Evolutionary conservation across 2,329 filamentous ascomycete species (phyloP).

Genomic region (Talaromyces sp.): DNA sequence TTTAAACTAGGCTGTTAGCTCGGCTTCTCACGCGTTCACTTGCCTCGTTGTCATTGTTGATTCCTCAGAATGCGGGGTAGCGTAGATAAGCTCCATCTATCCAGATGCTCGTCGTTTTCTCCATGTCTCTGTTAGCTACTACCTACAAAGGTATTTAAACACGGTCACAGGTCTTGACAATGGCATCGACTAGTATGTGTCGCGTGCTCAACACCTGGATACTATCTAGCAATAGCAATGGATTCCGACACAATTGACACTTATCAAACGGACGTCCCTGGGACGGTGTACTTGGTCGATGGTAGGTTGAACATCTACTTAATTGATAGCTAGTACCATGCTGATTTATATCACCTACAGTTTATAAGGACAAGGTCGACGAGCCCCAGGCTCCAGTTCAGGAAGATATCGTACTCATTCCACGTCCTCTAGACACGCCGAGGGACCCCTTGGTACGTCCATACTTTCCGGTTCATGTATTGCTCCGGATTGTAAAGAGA

Average conservation of each 20-base stretch:
- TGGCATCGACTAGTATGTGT: background rate
- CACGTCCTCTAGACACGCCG: background rate
- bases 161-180: background rate
- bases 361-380: background rate
- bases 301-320: background rate
- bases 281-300: constrained; percentile 5
- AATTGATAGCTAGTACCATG: background rate
- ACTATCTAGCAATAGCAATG: background rate
- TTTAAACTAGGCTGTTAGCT: too few species aligned
- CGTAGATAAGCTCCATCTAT: background rate
- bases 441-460: background rate
- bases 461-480: background rate
- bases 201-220: background rate
- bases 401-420: background rate
- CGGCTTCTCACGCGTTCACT: background rate
- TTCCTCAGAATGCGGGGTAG: background rate
- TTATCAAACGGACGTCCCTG: background rate
- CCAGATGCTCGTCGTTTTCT: background rate
- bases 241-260: background rate
- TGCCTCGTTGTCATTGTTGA: background rate
- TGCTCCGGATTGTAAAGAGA: background rate
- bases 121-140: background rate
- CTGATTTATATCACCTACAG: background rate
- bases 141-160: too few species aligned
- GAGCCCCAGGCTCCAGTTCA: background rate